Percentiles rank a stretch among this genome's conserved stretches.
Conservation (phyloP, 805 yeast genomes). For the Pichia pseudocactophila region DNA sequence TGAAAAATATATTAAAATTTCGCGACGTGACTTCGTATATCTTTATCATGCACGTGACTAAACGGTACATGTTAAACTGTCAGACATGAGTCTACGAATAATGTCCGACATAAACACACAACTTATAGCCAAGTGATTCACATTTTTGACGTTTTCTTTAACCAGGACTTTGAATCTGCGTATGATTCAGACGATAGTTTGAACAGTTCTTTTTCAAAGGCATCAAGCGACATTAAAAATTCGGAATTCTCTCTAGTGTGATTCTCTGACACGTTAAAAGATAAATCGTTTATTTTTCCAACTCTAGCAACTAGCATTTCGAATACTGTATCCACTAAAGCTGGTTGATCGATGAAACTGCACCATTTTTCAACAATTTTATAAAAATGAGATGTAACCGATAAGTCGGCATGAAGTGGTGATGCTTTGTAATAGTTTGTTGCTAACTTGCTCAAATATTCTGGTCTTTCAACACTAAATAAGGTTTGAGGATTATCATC, state of each 20-base stretch:
- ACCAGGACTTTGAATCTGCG: constrained; percentile 23
- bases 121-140: neutral
- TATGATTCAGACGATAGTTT: constrained; percentile 38
- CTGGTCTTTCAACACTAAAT: constrained; percentile 65
- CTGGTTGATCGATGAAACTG: constrained; percentile 55
- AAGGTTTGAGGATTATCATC: constrained; percentile 18
- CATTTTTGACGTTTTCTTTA: neutral
- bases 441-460: constrained; percentile 53
- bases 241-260: constrained; percentile 23
- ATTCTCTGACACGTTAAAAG: constrained; percentile 33
- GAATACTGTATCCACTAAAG: constrained; percentile 38
- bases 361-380: constrained; percentile 72
- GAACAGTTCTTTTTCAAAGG: constrained; percentile 59
- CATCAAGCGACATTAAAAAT: constrained; percentile 64
- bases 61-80: too few relatives aligned
- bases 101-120: too few relatives aligned
- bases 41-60: too few relatives aligned
- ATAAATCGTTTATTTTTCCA: constrained; percentile 61
- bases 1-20: too few relatives aligned
- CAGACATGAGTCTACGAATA: too few relatives aligned
- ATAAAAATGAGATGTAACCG: constrained; percentile 36
- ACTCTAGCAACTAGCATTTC: constrained; percentile 57
- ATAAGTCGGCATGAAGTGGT: constrained; percentile 19
- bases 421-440: constrained; percentile 75
- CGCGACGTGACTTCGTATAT: too few relatives aligned